Percentiles rank a stretch among this genome's conserved stretches.
These are phyloP conservation scores for Talaromyces wortmannii DNA, from an alignment of 495 filamentous ascomycete species.

Conservation along the genomic window DNA sequence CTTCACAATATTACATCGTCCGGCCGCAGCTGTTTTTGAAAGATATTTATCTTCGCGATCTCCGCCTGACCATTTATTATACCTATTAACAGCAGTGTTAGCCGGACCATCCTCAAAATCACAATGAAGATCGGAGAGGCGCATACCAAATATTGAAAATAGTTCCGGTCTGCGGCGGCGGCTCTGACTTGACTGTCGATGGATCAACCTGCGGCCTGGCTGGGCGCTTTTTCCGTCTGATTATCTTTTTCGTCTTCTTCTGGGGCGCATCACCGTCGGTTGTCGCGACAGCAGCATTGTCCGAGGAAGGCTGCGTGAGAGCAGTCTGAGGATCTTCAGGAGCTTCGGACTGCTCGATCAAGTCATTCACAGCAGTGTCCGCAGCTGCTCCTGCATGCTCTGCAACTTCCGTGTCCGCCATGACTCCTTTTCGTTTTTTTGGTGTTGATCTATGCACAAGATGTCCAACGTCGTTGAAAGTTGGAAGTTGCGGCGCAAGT, in stretches of 20 bases:
- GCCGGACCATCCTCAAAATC: neutral
- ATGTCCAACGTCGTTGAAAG: neutral
- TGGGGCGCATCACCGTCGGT: constrained; percentile 14
- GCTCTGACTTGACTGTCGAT: constrained; percentile 68
- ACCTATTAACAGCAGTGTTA: constrained; percentile 16
- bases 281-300: constrained; percentile 11
- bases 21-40: constrained; percentile 64
- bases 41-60: constrained; percentile 89
- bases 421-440: constrained; percentile 4
- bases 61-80: constrained; percentile 92
- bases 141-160: constrained; percentile 81
- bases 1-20: constrained; percentile 71
- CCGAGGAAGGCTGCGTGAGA: constrained; percentile 1
- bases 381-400: constrained; percentile 11
- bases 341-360: neutral
- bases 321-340: neutral
- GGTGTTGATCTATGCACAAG: neutral
- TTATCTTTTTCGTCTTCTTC: constrained; percentile 48
- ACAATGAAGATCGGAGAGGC: neutral
- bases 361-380: neutral
- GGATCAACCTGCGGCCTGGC: constrained; percentile 76
- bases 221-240: constrained; percentile 42
- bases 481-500: constrained; percentile 1
- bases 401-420: constrained; percentile 25
- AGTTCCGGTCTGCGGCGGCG: constrained; percentile 82